Evolutionary conservation across 164 flowering plant species (phyloP).

Genomic region (Cinnamomum micranthum): DNA sequence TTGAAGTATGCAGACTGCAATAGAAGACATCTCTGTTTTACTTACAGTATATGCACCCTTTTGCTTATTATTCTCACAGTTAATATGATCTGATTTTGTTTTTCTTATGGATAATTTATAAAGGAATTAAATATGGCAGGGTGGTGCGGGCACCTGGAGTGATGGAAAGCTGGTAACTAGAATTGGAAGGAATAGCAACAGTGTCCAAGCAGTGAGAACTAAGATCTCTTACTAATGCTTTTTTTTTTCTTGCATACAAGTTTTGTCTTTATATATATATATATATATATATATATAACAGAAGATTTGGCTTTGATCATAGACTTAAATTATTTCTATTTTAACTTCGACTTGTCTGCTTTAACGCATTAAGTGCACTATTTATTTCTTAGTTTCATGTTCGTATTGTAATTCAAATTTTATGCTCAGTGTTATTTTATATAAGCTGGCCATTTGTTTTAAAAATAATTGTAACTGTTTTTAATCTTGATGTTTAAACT

Average conservation of each 20-base stretch:
- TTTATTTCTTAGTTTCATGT: not conserved
- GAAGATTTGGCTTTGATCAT: too few species aligned
- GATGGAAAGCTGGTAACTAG: slow-evolving; percentile 98
- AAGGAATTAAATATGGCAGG: slow-evolving; percentile 84
- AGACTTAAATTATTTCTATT: too few species aligned
- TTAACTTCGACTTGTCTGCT: not conserved
- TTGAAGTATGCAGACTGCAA: not conserved
- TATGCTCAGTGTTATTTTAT: not conserved
- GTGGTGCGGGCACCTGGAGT: slow-evolving; percentile 99
- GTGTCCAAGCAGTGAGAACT: slow-evolving; percentile 75
- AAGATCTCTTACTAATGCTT: slow-evolving; percentile 6
- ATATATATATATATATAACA: too few species aligned
- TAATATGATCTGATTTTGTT: not conserved
- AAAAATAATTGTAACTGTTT: too few species aligned
- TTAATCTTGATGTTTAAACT: too few species aligned
- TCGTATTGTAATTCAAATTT: too few species aligned
- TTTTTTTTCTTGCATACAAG: not conserved
- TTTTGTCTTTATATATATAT: not conserved
- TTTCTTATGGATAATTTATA: slow-evolving; percentile 23
- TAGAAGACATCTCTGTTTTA: not conserved
- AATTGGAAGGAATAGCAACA: slow-evolving; percentile 81
- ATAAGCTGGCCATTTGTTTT: not conserved
- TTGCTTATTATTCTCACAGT: not conserved
- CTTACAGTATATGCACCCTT: not conserved
- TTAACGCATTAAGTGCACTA: not conserved